Evolutionary conservation across 2,329 filamentous ascomycete genomes (phyloP), one percentile per base, ranked within the genome.

Genomic region (Fusarium piperis): DNA sequence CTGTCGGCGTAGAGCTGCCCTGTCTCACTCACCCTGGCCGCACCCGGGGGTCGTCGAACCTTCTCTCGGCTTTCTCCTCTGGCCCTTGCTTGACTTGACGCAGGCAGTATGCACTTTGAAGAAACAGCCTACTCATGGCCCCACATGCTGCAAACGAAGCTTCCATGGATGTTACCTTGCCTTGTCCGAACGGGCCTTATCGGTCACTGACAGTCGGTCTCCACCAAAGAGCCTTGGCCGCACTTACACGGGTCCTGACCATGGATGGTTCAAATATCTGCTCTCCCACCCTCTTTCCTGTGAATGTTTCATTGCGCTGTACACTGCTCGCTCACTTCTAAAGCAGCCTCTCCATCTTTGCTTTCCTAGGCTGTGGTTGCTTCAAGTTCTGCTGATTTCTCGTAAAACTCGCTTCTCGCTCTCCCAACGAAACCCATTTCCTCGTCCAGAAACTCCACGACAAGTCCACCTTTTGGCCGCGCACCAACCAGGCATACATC

Each of bases 121-220:
- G 68, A 48, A 65, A 65, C 58, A 67, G 55, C 44, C 18, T 44
- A 30, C 33, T 35, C 18, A 53, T 60, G 56, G 26, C 74, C 75
- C 75, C 75, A 76, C 75, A 71, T 74, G 65, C 73, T 71, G 71
- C 72, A 77, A 77, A 69, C 75, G 67, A 72, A 70, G 65, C 61
- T 60, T 73, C 39, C 20, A 44, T 46, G 48, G n/a, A n/a, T n/a
- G n/a, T n/a, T n/a, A n/a, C n/a, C n/a, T 61, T 56, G 39, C 57
- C 51, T 13, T 36, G 20, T 26, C 20, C 16, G 32, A 35, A 51
- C 26, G 26, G 20, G 62, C 71, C 73, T 76, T 76, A 76, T 75
- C 74, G 53, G 59, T 57, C 53, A 53, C 32, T 52, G 59, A 46
- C 56, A 53, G 44, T 44, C 23, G 20, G 38, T 58, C 68, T 69